Base-by-base conservation (phyloP, 345 rosid species). In the Populus davidiana region DNA sequence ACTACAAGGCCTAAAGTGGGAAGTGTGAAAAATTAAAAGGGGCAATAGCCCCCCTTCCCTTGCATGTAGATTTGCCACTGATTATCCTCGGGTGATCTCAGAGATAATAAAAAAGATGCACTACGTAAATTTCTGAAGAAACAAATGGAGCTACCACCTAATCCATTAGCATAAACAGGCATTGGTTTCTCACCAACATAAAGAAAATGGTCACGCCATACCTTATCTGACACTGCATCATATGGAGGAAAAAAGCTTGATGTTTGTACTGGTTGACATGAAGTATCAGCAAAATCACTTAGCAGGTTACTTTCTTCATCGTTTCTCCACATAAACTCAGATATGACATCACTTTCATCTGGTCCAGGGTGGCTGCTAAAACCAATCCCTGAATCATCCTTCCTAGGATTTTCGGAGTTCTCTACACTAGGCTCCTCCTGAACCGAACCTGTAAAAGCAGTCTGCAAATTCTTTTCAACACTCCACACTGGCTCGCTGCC, bases 141-240 rank as follows among this genome's bases (percentile, higher is more conserved):
- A 36, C 27, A 77, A 8, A 38, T 14, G 43, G 47, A 59, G 33
- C 47, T 62, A 29, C 44, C 56, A 27, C 33, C 20, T 33, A 49
- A 31, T 64, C 14, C 63, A 62, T 38, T 61, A 63, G 36, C 33
- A 63, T 33, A n/a, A 43, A 25, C 31, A 31, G 20, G 16, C 41
- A n/a, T 21, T 33, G 2, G 17, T 35, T 54, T 54, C 47, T 16
- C 47, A 44, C 38, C 41, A 54, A 64, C 67, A 64, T 31, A 47
- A 62, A 39, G 69, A 75, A 50, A 61, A 44, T 49, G 70, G 16
- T 31, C 47, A 73, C 14, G 20, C 47, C 75, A 16, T 85, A 85
- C 92, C 92, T 86, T 86, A 77, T 82, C 79, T 10, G 88, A 27
- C 75, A 79, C 71, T 54, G 68, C 20, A 25, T 75, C 85, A 71